Evolutionary conservation across 2,329 filamentous ascomycete species (phyloP).

Genomic region (Colletotrichum theobromicola): DNA sequence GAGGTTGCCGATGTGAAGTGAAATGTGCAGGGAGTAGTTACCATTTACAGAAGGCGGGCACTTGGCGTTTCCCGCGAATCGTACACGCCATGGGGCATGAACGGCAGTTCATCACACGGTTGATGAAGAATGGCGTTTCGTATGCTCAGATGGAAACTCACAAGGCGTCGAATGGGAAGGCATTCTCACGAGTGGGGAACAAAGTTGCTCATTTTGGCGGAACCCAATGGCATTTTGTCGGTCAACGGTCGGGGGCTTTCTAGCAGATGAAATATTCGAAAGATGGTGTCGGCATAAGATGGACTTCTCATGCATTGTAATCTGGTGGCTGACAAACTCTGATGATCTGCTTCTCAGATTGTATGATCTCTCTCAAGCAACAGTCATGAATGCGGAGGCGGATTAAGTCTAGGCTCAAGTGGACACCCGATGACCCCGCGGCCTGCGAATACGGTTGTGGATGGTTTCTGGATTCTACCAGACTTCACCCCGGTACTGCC

Average conservation of each 20-base stretch:
- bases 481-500: background rate
- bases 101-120: background rate
- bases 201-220: background rate
- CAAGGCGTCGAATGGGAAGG: background rate
- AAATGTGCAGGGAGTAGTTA: background rate
- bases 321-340: background rate
- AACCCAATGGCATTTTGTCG: background rate
- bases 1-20: background rate
- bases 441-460: background rate
- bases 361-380: background rate
- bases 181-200: fast-evolving
- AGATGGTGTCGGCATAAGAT: background rate
- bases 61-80: background rate
- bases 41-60: background rate
- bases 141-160: background rate
- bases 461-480: background rate
- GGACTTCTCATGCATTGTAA: background rate
- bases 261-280: background rate
- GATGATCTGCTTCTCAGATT: background rate
- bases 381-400: background rate
- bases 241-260: background rate
- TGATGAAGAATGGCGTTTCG: background rate
- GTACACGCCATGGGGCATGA: background rate
- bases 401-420: background rate
- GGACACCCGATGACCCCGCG: background rate